A percentile compares a stretch with the other conserved stretches of the same genome.
Conservation (phyloP, 345 rosid species). For the Salix suchowensis region DNA sequence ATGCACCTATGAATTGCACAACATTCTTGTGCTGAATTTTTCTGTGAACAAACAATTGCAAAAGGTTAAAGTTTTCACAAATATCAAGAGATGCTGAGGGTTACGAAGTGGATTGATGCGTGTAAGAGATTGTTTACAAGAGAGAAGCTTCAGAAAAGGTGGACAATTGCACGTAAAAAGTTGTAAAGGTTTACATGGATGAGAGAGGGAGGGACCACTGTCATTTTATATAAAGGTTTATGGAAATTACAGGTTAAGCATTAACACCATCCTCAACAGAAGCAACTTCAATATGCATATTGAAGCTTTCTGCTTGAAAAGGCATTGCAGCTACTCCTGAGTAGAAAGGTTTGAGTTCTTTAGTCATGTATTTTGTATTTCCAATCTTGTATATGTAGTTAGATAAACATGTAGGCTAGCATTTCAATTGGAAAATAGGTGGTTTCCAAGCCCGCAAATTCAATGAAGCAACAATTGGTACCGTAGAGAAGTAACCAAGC, state of each 20-base stretch:
- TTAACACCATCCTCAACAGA: not conserved
- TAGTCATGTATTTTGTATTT: too few species aligned
- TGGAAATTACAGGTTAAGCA: not conserved
- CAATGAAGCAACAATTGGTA: too few species aligned
- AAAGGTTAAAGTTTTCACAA: not conserved
- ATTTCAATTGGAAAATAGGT: too few species aligned
- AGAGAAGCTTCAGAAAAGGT: not conserved
- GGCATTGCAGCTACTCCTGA: not conserved
- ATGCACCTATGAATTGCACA: constrained; percentile 92
- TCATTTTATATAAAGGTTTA: not conserved
- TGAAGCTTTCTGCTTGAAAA: not conserved
- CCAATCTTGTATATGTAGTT: too few species aligned
- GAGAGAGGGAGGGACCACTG: not conserved
- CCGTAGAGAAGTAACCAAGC: too few species aligned
- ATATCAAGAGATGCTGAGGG: not conserved
- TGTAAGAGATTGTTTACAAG: not conserved
- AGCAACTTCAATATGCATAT: not conserved
- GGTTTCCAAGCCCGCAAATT: too few species aligned
- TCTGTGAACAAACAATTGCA: constrained; percentile 39
- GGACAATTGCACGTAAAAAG: not conserved
- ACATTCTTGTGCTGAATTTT: constrained; percentile 91
- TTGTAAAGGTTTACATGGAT: not conserved
- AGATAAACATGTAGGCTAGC: too few species aligned
- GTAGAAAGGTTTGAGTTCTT: too few species aligned
- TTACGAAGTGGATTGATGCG: not conserved